Evolutionary conservation across 495 filamentous ascomycete species (phyloP).

Genomic region (Melanomma pulvis-pyrius): DNA sequence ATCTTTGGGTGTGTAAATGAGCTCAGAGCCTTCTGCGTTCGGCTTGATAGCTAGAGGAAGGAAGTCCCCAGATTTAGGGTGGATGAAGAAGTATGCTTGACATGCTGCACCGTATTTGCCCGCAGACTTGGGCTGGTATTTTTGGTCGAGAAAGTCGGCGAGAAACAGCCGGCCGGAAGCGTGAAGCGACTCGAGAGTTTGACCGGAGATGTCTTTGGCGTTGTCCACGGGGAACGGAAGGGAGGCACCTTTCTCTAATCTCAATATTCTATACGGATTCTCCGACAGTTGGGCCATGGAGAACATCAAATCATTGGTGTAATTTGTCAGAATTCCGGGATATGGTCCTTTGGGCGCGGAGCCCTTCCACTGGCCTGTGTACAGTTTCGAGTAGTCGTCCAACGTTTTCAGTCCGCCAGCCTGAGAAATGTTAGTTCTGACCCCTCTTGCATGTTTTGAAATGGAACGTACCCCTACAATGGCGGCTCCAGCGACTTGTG

Average conservation of each 20-base stretch:
- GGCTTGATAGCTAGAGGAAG: not conserved
- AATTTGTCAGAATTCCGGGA: not conserved
- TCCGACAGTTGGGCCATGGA: not conserved
- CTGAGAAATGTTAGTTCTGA: too few relatives aligned
- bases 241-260: not conserved
- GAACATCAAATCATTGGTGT: not conserved
- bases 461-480: too few relatives aligned
- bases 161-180: not conserved
- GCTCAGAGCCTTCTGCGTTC: not conserved
- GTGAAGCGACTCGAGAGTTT: not conserved
- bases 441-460: too few relatives aligned
- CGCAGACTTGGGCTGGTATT: not conserved
- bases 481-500: too few relatives aligned
- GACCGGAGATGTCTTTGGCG: not conserved
- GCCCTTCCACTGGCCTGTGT: not conserved
- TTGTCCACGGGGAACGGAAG: not conserved
- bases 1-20: constrained; percentile 1
- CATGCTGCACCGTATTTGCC: not conserved
- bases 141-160: not conserved
- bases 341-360: not conserved
- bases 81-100: not conserved
- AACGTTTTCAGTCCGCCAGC: not conserved
- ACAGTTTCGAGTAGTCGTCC: not conserved
- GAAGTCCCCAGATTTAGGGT: not conserved
- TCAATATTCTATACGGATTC: not conserved